phyloP scores from a whole-genome alignment of 805 yeast species.

The Candida verbasci region DNA sequence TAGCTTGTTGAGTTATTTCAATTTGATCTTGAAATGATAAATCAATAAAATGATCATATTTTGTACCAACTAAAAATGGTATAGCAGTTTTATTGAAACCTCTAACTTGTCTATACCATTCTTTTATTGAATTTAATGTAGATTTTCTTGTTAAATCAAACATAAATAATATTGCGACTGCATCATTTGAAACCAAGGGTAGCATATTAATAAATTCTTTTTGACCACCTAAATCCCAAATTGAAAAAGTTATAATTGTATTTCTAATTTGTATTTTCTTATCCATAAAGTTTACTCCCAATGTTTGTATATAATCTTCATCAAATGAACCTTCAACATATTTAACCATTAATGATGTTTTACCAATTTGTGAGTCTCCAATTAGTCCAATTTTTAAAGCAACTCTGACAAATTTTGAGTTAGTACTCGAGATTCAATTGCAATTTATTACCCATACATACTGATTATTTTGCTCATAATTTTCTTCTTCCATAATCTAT shows the following conservation, averaged over 20 bases:
- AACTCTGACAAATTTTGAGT: conserved; percentile 38
- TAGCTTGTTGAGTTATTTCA: conserved; percentile 77
- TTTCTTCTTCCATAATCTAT: conserved; percentile 7
- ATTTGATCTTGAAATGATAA: conserved; percentile 75
- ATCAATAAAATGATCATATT: conserved; percentile 82
- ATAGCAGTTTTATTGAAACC: conserved; percentile 88
- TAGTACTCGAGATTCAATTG: background rate
- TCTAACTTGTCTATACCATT: conserved; percentile 91
- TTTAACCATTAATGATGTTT: conserved; percentile 93
- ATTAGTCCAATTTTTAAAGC: conserved; percentile 85
- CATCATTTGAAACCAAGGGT: conserved; percentile 86
- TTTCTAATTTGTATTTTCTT: conserved; percentile 77
- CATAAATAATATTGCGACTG: conserved; percentile 86
- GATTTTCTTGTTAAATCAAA: conserved; percentile 84
- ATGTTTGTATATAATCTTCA: conserved; percentile 86
- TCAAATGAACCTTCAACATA: conserved; percentile 94
- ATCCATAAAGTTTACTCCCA: conserved; percentile 95
- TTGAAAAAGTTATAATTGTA: conserved; percentile 83
- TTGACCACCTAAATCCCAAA: conserved; percentile 97
- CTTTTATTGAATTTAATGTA: conserved; percentile 82
- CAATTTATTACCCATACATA: conserved; percentile 17
- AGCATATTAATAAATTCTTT: conserved; percentile 93
- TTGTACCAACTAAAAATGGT: conserved; percentile 89
- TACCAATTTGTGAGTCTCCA: conserved; percentile 96
- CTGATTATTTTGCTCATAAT: conserved; percentile 32